These are phyloP conservation scores for Ophiostoma montium DNA, from an alignment of 2,329 filamentous ascomycete genomes.

Conservation along the genomic window DNA sequence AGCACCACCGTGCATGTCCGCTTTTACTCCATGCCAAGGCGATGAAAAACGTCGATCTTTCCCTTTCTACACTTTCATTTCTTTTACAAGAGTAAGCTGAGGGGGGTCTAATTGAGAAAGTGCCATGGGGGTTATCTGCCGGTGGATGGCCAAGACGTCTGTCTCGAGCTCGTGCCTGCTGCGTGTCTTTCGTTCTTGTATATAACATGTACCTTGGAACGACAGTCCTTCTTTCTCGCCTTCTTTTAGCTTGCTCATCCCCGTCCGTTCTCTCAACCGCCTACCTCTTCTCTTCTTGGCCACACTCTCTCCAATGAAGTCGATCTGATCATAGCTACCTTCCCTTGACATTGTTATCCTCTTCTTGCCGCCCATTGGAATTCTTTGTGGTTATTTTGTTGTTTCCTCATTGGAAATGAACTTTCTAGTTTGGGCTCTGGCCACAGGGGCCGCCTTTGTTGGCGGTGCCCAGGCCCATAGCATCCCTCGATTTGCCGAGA, in stretches of 20 bases:
- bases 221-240: neutral
- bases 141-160: neutral
- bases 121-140: too few relatives aligned
- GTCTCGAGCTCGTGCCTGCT: neutral
- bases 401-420: neutral
- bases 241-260: neutral
- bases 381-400: neutral
- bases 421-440: neutral
- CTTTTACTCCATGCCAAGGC: neutral
- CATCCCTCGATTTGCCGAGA: constrained; percentile 7
- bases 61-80: too few relatives aligned
- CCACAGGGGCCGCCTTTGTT: neutral
- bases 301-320: neutral
- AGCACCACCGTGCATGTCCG: neutral
- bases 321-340: neutral
- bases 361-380: neutral
- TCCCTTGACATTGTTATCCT: neutral
- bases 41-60: neutral
- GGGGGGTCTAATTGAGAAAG: too few relatives aligned
- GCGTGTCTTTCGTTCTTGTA: neutral
- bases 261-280: neutral
- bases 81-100: neutral
- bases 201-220: neutral
- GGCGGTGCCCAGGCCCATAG: constrained; percentile 14
- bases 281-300: neutral